Base-by-base conservation (phyloP, 208 protist genomes). In the Histomonas meleagridis region DNA sequence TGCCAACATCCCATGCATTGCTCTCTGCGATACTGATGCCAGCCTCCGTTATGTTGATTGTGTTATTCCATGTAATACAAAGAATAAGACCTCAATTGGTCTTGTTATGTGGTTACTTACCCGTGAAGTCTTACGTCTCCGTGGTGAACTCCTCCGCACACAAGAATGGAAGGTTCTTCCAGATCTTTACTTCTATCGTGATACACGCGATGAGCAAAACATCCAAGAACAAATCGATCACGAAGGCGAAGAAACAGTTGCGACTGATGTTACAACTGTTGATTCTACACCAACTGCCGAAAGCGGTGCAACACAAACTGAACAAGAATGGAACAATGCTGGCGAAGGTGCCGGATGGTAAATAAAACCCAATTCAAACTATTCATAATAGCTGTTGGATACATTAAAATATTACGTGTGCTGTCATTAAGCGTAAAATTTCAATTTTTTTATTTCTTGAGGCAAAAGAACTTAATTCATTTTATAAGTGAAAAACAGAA, bases 151-250 rank as follows among this genome's bases (percentile, higher is more conserved):
- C 93, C 91, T 95, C 90, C 96, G 98, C 94, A 93, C 93, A 12
- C 93, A 96, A 76, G 93, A 94, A 46, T 99, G 98, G 98, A 96
- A 98, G 81, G 97, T 99, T 92, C 98, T 99, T 96, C 96, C 97
- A 92, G 98, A 99, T 96, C 96, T 99, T 81, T 99, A 99, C 97
- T 97, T 99, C 96, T 98, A 98, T 96, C 96, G 97, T 92, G 96
- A 98, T 86, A 46, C 76, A 16, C 4, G 3, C 18, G 76, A 86
- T 86, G 76, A 86, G 38, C 40, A 43, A 16, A 51, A 40, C 10
- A 86, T 86, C 46, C 40, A 43, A 51, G 46, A 86, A 26, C 46
- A 12, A 32, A 12, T 86, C 26, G 76, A 86, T 43, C 18, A 43
- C 46, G 46, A 55, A 38, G 76, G 76, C 46, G 76, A 86, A 86